These are phyloP conservation scores for Diphasiastrum complanatum DNA, from an alignment of 83 land plant species.

Conservation along the genomic window DNA sequence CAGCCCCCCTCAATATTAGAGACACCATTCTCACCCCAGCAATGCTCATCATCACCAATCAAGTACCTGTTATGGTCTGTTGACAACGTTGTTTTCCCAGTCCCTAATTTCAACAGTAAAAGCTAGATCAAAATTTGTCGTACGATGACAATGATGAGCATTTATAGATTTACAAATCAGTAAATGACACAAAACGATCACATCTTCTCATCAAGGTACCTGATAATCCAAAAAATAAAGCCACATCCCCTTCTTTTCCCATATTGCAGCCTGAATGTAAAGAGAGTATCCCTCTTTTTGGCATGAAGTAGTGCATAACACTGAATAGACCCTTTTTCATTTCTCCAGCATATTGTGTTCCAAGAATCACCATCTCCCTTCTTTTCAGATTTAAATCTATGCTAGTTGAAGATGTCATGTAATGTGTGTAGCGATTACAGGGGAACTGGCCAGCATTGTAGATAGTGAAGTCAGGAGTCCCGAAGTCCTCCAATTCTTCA, in stretches of 20 bases:
- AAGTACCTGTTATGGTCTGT: conserved; percentile 23
- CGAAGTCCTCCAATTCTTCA: conserved; percentile 30
- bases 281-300: conserved; percentile 24
- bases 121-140: neutral
- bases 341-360: conserved; percentile 28
- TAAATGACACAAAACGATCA: neutral
- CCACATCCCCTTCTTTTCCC: conserved; percentile 31
- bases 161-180: neutral
- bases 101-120: conserved; percentile 3
- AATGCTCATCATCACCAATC: conserved; percentile 28
- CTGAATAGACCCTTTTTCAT: conserved; percentile 30
- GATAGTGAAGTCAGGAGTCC: conserved; percentile 28
- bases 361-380: conserved; percentile 28
- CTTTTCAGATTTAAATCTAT: conserved; percentile 19
- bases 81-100: conserved; percentile 25
- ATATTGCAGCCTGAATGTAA: conserved; percentile 29
- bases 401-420: conserved; percentile 19
- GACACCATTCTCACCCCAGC: conserved; percentile 27
- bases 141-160: neutral
- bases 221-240: conserved; percentile 27
- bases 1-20: conserved; percentile 26
- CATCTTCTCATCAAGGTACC: conserved; percentile 5
- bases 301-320: conserved; percentile 28
- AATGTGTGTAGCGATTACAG: conserved; percentile 24
- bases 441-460: conserved; percentile 29